phyloP scores from a whole-genome alignment of 371 early-diverging fungal species.

The Syncephalastrum contaminatum region DNA sequence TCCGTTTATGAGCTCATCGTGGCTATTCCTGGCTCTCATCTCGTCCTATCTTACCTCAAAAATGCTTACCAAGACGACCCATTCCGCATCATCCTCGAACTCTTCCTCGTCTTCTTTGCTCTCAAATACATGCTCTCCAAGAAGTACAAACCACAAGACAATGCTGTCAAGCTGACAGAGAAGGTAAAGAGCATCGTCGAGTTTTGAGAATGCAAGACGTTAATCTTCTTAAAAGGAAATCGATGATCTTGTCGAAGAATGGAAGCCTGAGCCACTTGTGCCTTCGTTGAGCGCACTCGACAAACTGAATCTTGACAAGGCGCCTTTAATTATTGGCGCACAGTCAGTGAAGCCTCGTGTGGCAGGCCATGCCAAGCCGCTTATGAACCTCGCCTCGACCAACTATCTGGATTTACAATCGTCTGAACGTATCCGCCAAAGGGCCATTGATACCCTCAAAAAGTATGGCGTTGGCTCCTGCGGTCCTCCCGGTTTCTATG shows the following conservation, averaged over 20 bases:
- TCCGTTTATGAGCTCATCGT: constrained; percentile 38
- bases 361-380: constrained; percentile 49
- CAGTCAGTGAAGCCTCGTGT: constrained; percentile 61
- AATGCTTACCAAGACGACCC: constrained; percentile 97
- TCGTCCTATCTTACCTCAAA: constrained; percentile 81
- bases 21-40: constrained; percentile 75
- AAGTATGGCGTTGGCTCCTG: constrained; percentile 99
- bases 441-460: constrained; percentile 85
- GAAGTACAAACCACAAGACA: constrained; percentile 83
- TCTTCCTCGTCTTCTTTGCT: constrained; percentile 84
- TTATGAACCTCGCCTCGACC: constrained; percentile 82
- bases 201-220: no score
- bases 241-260: constrained; percentile 93
- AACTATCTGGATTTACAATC: constrained; percentile 87
- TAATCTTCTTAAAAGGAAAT: constrained; percentile 64
- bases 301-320: constrained; percentile 75
- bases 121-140: constrained; percentile 86
- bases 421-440: constrained; percentile 77
- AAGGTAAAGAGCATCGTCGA: constrained; percentile 52
- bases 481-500: constrained; percentile 99
- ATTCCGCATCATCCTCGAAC: constrained; percentile 86
- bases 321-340: constrained; percentile 73
- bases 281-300: constrained; percentile 73
- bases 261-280: constrained; percentile 97
- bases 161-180: constrained; percentile 80